Percentiles rank a stretch among this genome's conserved stretches.
Evolutionary conservation across 108 stramenopile genomes (phyloP).

Genomic region (Aurantiochytrium sp.): DNA sequence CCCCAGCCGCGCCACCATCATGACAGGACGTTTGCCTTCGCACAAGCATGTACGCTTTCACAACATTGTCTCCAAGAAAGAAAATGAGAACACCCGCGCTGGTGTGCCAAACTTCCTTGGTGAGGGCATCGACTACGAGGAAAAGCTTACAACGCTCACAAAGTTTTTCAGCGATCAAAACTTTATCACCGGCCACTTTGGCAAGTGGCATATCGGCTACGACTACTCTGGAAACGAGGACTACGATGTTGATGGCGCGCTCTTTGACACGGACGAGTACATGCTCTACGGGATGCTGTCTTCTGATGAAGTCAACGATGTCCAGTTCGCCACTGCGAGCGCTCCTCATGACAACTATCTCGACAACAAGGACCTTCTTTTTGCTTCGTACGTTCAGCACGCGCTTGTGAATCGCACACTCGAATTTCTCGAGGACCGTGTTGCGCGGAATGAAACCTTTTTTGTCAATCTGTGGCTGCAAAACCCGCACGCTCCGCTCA

Average conservation of each 20-base stretch:
- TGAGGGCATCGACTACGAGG: background rate
- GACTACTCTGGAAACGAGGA: background rate
- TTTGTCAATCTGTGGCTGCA: slow-evolving; percentile 17
- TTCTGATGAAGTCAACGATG: background rate
- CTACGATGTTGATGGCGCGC: background rate
- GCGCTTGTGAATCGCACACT: background rate
- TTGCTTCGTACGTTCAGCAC: slow-evolving; percentile 13
- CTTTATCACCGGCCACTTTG: slow-evolving; percentile 1
- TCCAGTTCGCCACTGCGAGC: background rate
- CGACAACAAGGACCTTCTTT: background rate
- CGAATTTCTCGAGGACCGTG: background rate
- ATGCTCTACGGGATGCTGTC: background rate
- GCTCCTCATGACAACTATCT: background rate
- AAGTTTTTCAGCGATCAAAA: background rate
- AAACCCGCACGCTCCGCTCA: slow-evolving; percentile 13
- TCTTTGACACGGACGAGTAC: background rate
- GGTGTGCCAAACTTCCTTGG: background rate
- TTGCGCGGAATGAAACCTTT: background rate
- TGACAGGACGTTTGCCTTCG: background rate
- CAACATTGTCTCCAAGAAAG: background rate
- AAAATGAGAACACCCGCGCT: background rate
- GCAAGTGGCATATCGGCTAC: slow-evolving; percentile 9
- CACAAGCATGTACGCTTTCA: background rate
- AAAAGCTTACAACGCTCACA: background rate
- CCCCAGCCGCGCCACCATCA: background rate